phyloP scores from a whole-genome alignment of 192 early-diverging fungal species.

The Allomyces macrogynus region DNA sequence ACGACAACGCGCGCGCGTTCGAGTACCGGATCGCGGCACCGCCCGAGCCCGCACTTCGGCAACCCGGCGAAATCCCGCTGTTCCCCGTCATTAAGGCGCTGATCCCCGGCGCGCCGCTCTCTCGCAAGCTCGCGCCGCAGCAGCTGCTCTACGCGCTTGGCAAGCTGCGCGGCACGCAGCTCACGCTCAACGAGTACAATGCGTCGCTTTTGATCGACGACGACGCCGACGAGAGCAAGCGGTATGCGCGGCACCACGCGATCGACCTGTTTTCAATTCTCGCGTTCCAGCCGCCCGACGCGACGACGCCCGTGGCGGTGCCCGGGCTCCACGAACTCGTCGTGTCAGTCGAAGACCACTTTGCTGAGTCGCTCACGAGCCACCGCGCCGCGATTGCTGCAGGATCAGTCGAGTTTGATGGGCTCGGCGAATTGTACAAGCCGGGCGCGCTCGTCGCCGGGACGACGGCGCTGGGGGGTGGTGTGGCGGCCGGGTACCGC shows the following conservation, averaged over 20 bases:
- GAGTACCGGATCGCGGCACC: neutral
- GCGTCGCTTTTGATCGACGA: neutral
- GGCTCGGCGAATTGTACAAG: conserved; percentile 15
- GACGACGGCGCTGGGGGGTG: conserved; percentile 10
- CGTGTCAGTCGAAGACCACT: conserved; percentile 7
- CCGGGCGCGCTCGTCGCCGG: conserved; percentile 15
- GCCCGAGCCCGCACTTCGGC: neutral
- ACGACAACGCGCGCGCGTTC: neutral
- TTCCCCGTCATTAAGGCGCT: conserved; percentile 6
- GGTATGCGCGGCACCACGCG: conserved; percentile 10
- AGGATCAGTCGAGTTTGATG: conserved; percentile 15
- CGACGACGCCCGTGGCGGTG: conserved; percentile 5
- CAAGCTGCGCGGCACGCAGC: conserved; percentile 5
- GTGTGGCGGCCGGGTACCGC: conserved; percentile 9
- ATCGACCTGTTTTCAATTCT: conserved; percentile 5
- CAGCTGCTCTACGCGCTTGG: conserved; percentile 8
- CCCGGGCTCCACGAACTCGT: conserved; percentile 16
- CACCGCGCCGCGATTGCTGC: conserved; percentile 8
- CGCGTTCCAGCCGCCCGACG: conserved; percentile 5
- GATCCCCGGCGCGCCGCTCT: conserved; percentile 5
- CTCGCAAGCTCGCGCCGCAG: conserved; percentile 1
- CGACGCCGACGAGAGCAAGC: neutral
- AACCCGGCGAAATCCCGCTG: neutral
- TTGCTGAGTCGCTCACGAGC: conserved; percentile 6
- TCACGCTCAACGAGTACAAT: conserved; percentile 8